A percentile compares a stretch with the other conserved stretches of the same genome.
Evolutionary conservation across 495 filamentous ascomycete species (phyloP).

Genomic region (Neurospora sp.): DNA sequence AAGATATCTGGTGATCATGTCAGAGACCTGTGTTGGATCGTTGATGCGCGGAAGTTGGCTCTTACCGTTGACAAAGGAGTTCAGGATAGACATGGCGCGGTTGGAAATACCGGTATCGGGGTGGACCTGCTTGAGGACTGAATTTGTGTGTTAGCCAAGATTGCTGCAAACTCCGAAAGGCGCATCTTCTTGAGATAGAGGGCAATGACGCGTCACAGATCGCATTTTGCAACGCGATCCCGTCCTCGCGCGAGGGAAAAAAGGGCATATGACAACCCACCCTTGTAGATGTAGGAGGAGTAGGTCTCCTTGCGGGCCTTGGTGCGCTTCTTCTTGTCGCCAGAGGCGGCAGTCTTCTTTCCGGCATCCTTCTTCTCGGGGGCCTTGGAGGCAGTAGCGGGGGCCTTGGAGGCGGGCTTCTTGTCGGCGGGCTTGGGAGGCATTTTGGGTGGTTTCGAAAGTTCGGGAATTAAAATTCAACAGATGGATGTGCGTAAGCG

Average conservation of each 20-base stretch:
- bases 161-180: not conserved
- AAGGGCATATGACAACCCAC: conserved; percentile 40
- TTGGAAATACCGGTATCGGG: conserved; percentile 99
- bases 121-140: conserved; percentile 99
- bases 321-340: conserved; percentile 99
- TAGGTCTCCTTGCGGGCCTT: conserved; percentile 99
- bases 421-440: conserved; percentile 96
- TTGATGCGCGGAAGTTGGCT: not conserved
- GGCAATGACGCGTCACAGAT: not conserved
- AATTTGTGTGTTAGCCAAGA: conserved; percentile 8
- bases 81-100: conserved; percentile 98
- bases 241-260: not conserved
- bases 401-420: conserved; percentile 96
- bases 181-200: not conserved
- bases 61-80: conserved; percentile 99
- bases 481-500: conserved; percentile 24
- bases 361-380: conserved; percentile 99
- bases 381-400: conserved; percentile 57
- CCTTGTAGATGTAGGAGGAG: conserved; percentile 99
- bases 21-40: conserved; percentile 13
- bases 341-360: conserved; percentile 95
- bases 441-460: conserved; percentile 52
- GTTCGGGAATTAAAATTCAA: conserved; percentile 21
- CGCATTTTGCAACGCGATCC: not conserved
- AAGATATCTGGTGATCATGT: conserved; percentile 69